Percentiles rank a stretch among this genome's conserved stretches.
Evolutionary conservation across 75 land plant genomes (phyloP).

Genomic region (Pinus taeda): DNA sequence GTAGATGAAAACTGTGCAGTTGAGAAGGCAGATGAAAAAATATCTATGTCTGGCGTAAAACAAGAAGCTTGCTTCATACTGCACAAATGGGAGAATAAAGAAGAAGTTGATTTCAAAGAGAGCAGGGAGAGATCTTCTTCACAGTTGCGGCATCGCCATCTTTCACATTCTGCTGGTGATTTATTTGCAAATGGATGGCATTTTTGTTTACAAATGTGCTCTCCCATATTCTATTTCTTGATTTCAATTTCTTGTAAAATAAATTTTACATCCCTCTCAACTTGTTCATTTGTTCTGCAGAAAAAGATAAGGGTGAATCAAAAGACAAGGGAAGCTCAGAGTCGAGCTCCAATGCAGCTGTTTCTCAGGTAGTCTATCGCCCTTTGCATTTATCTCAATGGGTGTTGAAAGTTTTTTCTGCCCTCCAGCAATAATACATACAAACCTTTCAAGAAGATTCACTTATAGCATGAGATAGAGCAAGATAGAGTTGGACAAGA

Average conservation of each 20-base stretch:
- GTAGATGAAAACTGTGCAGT: neutral
- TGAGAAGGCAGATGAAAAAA: conserved; percentile 2
- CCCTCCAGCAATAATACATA: neutral
- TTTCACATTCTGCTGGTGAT: conserved; percentile 19
- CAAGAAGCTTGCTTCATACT: conserved; percentile 2
- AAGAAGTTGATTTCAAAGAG: neutral
- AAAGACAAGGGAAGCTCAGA: neutral
- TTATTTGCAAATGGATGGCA: conserved; percentile 4
- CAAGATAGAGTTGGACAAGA: neutral
- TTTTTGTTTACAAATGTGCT: neutral
- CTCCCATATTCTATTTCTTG: neutral
- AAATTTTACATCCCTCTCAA: neutral
- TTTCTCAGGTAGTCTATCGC: neutral
- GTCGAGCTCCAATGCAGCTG: neutral
- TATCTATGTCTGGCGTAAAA: neutral
- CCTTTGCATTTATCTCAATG: neutral
- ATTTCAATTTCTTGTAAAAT: neutral
- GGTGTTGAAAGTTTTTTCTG: neutral
- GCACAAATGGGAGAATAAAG: conserved; percentile 5
- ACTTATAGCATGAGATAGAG: neutral
- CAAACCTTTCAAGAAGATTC: neutral
- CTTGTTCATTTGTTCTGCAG: neutral
- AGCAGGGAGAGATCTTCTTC: conserved; percentile 8
- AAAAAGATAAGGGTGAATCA: neutral
- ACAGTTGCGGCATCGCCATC: conserved; percentile 24